Conservation (phyloP, 306 rosid genomes). For the Sechiopsis laciniata region DNA sequence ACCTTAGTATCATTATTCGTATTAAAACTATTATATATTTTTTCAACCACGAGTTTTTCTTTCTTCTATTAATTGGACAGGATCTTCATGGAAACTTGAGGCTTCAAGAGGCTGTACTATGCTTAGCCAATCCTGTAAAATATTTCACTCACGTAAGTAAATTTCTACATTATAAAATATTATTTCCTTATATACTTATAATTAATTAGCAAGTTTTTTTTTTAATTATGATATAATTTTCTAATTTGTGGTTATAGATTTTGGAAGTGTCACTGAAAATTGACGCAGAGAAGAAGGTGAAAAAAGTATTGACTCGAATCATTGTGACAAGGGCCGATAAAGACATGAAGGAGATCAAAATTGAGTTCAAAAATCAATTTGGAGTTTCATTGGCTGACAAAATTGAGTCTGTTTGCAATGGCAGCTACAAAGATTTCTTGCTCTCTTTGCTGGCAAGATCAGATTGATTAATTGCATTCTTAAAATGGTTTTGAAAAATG, state of each 20-base stretch:
- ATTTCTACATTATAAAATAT: not conserved
- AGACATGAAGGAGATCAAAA: conserved; percentile 60
- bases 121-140: conserved; percentile 57
- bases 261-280: conserved; percentile 47
- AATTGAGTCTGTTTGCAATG: conserved; percentile 52
- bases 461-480: conserved; percentile 18
- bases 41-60: not conserved
- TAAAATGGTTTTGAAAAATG: no score
- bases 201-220: no score
- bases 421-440: conserved; percentile 82
- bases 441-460: conserved; percentile 56
- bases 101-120: conserved; percentile 60
- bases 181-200: no score
- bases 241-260: conserved; percentile 30
- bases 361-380: conserved; percentile 39
- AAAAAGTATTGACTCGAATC: conserved; percentile 73
- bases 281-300: conserved; percentile 50
- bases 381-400: conserved; percentile 51
- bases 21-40: no score
- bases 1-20: no score
- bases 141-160: conserved; percentile 57
- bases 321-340: conserved; percentile 67
- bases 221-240: no score
- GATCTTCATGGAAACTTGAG: conserved; percentile 48
- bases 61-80: conserved; percentile 22